phyloP scores from a whole-genome alignment of 2,329 filamentous ascomycete species.

The Penicillium sp. region DNA sequence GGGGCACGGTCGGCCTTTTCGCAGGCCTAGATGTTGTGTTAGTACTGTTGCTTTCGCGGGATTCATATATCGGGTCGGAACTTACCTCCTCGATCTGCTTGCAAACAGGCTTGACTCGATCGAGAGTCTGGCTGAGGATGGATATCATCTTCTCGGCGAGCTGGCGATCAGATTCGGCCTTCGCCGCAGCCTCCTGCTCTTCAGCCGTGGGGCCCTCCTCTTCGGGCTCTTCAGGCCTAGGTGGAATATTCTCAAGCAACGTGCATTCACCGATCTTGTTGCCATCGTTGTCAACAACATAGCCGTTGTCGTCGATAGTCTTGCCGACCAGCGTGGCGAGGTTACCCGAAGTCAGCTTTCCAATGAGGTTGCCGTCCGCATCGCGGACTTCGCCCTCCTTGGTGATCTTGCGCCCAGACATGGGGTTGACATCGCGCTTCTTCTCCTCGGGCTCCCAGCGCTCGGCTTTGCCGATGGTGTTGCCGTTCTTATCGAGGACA shows the following conservation, averaged over 20 bases:
- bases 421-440: constrained; percentile 58
- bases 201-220: constrained; percentile 44
- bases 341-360: constrained; percentile 47
- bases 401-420: constrained; percentile 56
- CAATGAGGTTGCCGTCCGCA: constrained; percentile 48
- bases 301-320: constrained; percentile 51
- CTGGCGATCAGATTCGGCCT: constrained; percentile 68
- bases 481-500: constrained; percentile 66
- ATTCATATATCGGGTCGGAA: constrained; percentile 10
- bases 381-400: constrained; percentile 52
- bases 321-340: constrained; percentile 45
- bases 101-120: constrained; percentile 80
- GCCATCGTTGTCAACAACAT: constrained; percentile 59
- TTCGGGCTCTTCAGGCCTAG: constrained; percentile 47
- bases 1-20: constrained; percentile 76
- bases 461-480: constrained; percentile 66
- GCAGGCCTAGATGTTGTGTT: constrained; percentile 58
- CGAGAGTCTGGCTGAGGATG: constrained; percentile 75
- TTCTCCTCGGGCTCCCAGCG: constrained; percentile 64
- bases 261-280: constrained; percentile 65
- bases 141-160: constrained; percentile 73
- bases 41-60: constrained; percentile 1
- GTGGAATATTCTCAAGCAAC: constrained; percentile 58
- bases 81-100: constrained; percentile 78
- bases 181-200: constrained; percentile 56